Base-by-base conservation (phyloP, 2,329 filamentous ascomycete species). In the Corniculantispora saksenae region DNA sequence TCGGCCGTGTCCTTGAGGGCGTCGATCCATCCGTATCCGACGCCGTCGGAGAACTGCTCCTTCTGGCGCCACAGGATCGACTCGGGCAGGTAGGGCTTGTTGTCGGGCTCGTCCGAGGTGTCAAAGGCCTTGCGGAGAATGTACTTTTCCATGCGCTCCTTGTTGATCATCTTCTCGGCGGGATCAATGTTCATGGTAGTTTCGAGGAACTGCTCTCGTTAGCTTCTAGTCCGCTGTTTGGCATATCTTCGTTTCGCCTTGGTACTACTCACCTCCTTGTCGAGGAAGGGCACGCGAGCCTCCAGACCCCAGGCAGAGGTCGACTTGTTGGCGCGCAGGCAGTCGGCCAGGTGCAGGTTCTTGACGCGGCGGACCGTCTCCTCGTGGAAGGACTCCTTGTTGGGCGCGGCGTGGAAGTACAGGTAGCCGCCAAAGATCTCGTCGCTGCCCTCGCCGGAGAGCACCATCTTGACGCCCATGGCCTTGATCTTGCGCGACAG, bases 11-110 rank as follows among this genome's bases (percentile, higher is more conserved):
- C 95, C 86, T 97, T 98, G 73, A 99, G 88, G 8, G 90, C 91
- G 75, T 99, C 95, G 76, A 99, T 99, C 95, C 95, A 99, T 69
- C 95, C 94, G 82, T 99, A 99, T 65, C 95, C 95, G 65, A 99
- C 95, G 77, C 95, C 96, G 74, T 99, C 96, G 66, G 91, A 96
- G 84, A 99, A 99, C 82, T 99, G 95, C 83, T 99, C 95, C 88
- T 99, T 99, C 81, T 99, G 96, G 76, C 96, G 87, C 91, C 93
- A 99, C 64, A 99, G 89, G 72, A 99, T 99, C 77, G 94, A 89
- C 21, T 97, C 90, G 9, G 96, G 95, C n/a, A 99, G 88, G 82
- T 98, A 99, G 12, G 95, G 89, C 77, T 91, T 81, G 57, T 85
- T 86, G 56, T 85, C 89, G 19, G 94, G 93, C 80, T 97, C 91